Evolutionary conservation across 495 filamentous ascomycete genomes (phyloP).

Genomic region (Penicillium silybi): DNA sequence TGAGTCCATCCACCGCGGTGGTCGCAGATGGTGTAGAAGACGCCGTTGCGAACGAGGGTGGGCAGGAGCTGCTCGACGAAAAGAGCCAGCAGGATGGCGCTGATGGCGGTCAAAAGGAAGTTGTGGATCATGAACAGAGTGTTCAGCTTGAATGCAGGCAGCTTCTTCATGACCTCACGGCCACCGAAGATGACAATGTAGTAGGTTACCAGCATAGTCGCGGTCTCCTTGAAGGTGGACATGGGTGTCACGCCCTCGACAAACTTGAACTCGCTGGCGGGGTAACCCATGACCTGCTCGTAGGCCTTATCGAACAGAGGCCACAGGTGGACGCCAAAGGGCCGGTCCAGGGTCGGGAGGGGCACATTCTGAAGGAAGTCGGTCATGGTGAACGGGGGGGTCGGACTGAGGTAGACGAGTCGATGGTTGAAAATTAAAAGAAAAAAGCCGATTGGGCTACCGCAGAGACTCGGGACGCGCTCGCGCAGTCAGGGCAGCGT

Average conservation of each 20-base stretch:
- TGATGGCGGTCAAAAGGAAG: slow-evolving; percentile 59
- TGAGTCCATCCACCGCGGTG: slow-evolving; percentile 64
- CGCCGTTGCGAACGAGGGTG: slow-evolving; percentile 52
- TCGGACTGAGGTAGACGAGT: not conserved
- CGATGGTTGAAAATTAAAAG: not conserved
- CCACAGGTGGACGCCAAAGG: slow-evolving; percentile 91
- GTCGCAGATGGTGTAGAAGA: slow-evolving; percentile 64
- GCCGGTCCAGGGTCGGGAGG: slow-evolving; percentile 78
- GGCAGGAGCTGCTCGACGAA: slow-evolving; percentile 64
- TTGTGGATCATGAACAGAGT: slow-evolving; percentile 69
- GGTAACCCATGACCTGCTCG: slow-evolving; percentile 64
- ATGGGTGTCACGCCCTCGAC: slow-evolving; percentile 54
- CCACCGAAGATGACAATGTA: slow-evolving; percentile 65
- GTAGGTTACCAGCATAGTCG: slow-evolving; percentile 55
- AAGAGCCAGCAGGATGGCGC: slow-evolving; percentile 55
- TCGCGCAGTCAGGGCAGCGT: slow-evolving; percentile 1
- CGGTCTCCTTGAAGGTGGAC: slow-evolving; percentile 56
- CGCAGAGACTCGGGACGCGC: not conserved
- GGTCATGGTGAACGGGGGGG: slow-evolving; percentile 27
- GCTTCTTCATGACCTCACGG: slow-evolving; percentile 61
- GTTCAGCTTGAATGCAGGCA: slow-evolving; percentile 56
- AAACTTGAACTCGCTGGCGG: slow-evolving; percentile 59
- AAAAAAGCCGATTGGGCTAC: not conserved
- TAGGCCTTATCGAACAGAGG: slow-evolving; percentile 88
- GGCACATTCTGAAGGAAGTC: slow-evolving; percentile 63